Evolutionary conservation across 2,329 filamentous ascomycete genomes (phyloP).

Genomic region (Fusarium oligoseptatum): DNA sequence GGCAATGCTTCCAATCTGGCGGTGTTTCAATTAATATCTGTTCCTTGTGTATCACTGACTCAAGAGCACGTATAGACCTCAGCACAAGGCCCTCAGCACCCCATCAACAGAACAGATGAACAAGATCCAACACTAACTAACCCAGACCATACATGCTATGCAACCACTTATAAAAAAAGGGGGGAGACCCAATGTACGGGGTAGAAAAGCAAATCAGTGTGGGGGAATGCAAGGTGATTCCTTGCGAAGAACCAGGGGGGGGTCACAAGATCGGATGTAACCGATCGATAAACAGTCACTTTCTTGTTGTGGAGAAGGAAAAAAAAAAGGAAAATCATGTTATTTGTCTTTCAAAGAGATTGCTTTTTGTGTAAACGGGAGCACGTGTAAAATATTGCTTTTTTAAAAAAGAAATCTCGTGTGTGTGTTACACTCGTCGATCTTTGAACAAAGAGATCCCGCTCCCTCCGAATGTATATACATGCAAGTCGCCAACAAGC

Average conservation of each 20-base stretch:
- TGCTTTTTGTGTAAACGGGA: neutral
- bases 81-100: neutral
- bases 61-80: neutral
- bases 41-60: neutral
- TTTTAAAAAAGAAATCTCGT: neutral
- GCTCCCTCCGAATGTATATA: conserved; percentile 9
- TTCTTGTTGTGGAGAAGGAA: neutral
- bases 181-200: neutral
- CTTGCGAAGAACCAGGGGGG: conserved; percentile 4
- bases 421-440: neutral
- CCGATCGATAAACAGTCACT: conserved; percentile 13
- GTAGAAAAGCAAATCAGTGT: neutral
- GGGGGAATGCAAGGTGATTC: neutral
- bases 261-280: conserved; percentile 26
- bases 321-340: neutral
- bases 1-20: conserved; percentile 63
- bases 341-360: neutral
- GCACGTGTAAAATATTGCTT: neutral
- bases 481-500: conserved; percentile 32
- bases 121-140: neutral
- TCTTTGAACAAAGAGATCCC: neutral
- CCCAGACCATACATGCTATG: neutral
- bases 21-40: neutral
- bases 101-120: neutral
- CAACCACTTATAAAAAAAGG: neutral